A percentile compares a stretch with the other conserved stretches of the same genome.
phyloP scores from a whole-genome alignment of 1,139 yeast species.

The Magnusiomyces paraingens region DNA sequence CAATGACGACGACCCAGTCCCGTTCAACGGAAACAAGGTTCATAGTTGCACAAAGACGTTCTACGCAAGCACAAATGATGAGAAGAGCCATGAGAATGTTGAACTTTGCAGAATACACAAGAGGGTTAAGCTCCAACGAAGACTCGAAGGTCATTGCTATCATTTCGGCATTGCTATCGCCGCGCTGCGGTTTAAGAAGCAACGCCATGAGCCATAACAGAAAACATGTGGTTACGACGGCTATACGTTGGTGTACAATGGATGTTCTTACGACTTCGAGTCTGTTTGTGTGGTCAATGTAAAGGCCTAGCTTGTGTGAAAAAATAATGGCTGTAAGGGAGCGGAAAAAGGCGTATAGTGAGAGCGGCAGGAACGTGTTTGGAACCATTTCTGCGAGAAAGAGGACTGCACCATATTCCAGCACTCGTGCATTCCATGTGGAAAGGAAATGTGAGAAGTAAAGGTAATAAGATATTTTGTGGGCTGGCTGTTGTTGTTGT shows the following conservation, averaged over 20 bases:
- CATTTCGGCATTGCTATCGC: no score
- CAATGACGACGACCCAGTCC: slow-evolving; percentile 39
- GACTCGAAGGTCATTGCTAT: no score
- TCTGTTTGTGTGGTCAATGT: slow-evolving; percentile 28
- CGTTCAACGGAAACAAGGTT: slow-evolving; percentile 37
- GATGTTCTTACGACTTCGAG: slow-evolving; percentile 30
- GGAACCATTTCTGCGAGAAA: slow-evolving; percentile 32
- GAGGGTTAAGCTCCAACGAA: not conserved
- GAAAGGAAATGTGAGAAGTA: slow-evolving; percentile 33
- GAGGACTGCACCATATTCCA: slow-evolving; percentile 34
- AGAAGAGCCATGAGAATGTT: slow-evolving; percentile 19
- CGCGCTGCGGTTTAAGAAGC: not conserved
- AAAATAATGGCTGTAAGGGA: slow-evolving; percentile 29
- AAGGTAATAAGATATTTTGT: slow-evolving; percentile 12
- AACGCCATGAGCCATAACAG: slow-evolving; percentile 21
- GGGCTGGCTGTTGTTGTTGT: no score
- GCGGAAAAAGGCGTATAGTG: slow-evolving; percentile 31
- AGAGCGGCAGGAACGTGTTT: slow-evolving; percentile 30
- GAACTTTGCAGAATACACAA: slow-evolving; percentile 8
- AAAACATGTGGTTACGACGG: slow-evolving; percentile 29
- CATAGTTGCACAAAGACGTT: slow-evolving; percentile 32
- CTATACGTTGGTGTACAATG: slow-evolving; percentile 32
- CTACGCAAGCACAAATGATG: slow-evolving; percentile 32
- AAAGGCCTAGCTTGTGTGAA: slow-evolving; percentile 26
- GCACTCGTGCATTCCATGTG: slow-evolving; percentile 34